A percentile compares a stretch with the other conserved stretches of the same genome.
Conservation (phyloP, 1,139 yeast genomes). For the Entelexis paramagnoliae region DNA sequence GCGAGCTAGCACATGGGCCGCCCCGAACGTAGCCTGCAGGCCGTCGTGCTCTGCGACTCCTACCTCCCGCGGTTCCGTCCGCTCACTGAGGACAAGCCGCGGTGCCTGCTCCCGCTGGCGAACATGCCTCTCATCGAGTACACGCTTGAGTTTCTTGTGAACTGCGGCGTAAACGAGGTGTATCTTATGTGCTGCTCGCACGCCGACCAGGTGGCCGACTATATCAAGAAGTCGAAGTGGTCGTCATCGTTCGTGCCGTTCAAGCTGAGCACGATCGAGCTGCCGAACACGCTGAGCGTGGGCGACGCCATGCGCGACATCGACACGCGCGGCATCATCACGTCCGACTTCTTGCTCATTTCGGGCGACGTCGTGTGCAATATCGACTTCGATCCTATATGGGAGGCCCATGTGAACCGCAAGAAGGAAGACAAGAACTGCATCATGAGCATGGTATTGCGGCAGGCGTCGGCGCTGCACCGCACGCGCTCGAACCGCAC, state of each 20-base stretch:
- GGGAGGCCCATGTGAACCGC: slow-evolving; percentile 62
- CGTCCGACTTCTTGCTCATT: slow-evolving; percentile 79
- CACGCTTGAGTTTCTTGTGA: slow-evolving; percentile 86
- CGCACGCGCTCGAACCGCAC: slow-evolving; percentile 57
- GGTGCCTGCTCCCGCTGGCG: slow-evolving; percentile 78
- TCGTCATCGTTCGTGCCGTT: slow-evolving; percentile 60
- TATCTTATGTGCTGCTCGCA: slow-evolving; percentile 82
- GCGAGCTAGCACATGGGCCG: slow-evolving; percentile 12
- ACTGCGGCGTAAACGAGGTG: slow-evolving; percentile 83
- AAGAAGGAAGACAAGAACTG: slow-evolving; percentile 74
- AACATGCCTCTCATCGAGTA: slow-evolving; percentile 90
- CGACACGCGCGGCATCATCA: slow-evolving; percentile 78
- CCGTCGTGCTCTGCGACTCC: slow-evolving; percentile 87
- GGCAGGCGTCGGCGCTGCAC: slow-evolving; percentile 79
- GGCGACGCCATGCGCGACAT: slow-evolving; percentile 97
- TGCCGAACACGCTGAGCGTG: slow-evolving; percentile 82
- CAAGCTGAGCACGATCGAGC: slow-evolving; percentile 60
- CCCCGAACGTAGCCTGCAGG: slow-evolving; percentile 46
- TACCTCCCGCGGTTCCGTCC: slow-evolving; percentile 91
- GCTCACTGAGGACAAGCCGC: slow-evolving; percentile 65
- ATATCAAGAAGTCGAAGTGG: slow-evolving; percentile 80
- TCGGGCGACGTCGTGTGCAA: slow-evolving; percentile 94
- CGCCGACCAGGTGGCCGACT: slow-evolving; percentile 75
- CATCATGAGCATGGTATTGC: slow-evolving; percentile 84
- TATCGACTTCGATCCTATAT: slow-evolving; percentile 62